Base-by-base conservation (phyloP, 257 asterid genomes). In the Ilex aquifolium region DNA sequence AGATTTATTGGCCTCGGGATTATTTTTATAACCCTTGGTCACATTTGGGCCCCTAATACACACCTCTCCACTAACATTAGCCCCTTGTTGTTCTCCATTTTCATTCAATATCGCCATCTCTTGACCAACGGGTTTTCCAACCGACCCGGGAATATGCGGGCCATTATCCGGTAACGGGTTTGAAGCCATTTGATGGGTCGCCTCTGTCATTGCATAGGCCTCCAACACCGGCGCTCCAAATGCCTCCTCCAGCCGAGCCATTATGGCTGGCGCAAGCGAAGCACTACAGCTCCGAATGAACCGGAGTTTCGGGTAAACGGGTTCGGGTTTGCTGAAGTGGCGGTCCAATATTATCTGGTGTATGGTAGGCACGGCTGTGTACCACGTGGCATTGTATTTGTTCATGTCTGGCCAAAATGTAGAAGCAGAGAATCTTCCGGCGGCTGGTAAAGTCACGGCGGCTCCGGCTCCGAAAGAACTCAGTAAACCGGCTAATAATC, bases 241-340 rank as follows among this genome's bases (percentile, higher is more conserved):
- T 1, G 96, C 83, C 76, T 93, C 96, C 76, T 93, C 99, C 5
- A 93, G 71, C 69, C 97, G 79, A 56, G 77, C 86, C 72, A 93
- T 50, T 16, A 93, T 82, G 3, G 84, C 75, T 3, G 99, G 99
- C 15, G 99, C 99, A 79, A 93, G 61, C 3, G 99, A 87, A 0
- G 99, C 97, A 55, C 99, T 93, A 70, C 99, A 93, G 86, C 99
- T 93, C 53, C 99, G 78, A 58, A 93, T 90, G 72, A 93, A 90
- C 61, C 96, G 83, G 48, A 93, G 96, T 67, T 88, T 87, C 6
- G 96, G 99, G 74, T 90, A 87, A 10, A 10, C 72, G 1, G 81
- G 68, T 59, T 90, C 95, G 7, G 96, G 97, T 13, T 44, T 81
- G 72, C 67, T 77, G 27, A 79, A 68, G 67, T 93, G 96, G 70